phyloP scores from a whole-genome alignment of 495 filamentous ascomycete genomes.

The Penicillium samsonianum region DNA sequence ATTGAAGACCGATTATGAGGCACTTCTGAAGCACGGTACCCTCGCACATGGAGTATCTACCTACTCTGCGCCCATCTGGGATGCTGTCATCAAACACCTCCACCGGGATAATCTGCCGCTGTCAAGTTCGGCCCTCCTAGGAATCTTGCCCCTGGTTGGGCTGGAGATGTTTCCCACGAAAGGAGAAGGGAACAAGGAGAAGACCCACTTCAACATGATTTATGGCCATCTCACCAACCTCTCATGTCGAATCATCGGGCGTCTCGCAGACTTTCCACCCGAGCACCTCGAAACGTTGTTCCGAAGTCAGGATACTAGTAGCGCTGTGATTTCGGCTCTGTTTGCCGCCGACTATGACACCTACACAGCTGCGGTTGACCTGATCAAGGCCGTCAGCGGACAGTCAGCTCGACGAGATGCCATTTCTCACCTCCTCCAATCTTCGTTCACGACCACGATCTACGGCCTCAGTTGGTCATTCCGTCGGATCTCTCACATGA shows the following conservation, averaged over 20 bases:
- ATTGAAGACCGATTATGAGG: constrained; percentile 68
- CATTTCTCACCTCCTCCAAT: constrained; percentile 66
- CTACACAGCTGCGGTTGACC: constrained; percentile 71
- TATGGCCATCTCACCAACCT: constrained; percentile 68
- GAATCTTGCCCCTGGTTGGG: constrained; percentile 64
- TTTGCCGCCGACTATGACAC: constrained; percentile 69
- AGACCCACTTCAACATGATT: constrained; percentile 70
- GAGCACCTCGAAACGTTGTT: constrained; percentile 66
- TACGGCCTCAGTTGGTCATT: constrained; percentile 62
- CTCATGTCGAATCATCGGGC: constrained; percentile 71
- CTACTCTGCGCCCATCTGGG: constrained; percentile 72
- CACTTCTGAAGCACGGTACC: constrained; percentile 56
- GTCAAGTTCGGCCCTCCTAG: constrained; percentile 69
- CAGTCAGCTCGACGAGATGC: constrained; percentile 72
- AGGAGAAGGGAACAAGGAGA: constrained; percentile 50
- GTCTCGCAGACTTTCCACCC: constrained; percentile 70
- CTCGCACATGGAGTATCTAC: constrained; percentile 68
- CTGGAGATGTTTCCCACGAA: constrained; percentile 69
- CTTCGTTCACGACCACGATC: constrained; percentile 62
- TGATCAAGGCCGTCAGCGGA: constrained; percentile 76
- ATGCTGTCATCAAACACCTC: constrained; percentile 68
- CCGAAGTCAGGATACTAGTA: constrained; percentile 59
- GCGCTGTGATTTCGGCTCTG: constrained; percentile 66
- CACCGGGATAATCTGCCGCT: constrained; percentile 62
- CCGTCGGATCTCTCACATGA: constrained; percentile 55